Evolutionary conservation across 257 asterid species (phyloP).

Genomic region (Solanum infundibuliforme): DNA sequence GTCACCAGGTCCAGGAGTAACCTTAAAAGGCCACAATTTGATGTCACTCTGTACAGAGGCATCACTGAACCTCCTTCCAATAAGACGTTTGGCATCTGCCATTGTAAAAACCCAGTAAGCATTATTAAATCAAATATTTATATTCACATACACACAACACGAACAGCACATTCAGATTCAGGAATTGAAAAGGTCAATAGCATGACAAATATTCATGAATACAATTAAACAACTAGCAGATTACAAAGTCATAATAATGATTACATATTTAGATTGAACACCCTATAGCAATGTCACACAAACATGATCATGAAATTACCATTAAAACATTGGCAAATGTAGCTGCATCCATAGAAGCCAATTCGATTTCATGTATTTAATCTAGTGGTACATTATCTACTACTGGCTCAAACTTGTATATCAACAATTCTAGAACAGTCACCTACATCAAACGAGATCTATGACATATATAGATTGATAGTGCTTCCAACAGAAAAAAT

Average conservation of each 20-base stretch:
- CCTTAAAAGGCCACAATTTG: slow-evolving; percentile 13
- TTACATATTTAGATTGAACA: neutral
- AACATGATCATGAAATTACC: neutral
- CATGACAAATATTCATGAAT: neutral
- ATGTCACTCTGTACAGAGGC: slow-evolving; percentile 10
- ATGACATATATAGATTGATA: neutral
- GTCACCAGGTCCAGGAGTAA: neutral
- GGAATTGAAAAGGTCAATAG: neutral
- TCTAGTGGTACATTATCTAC: neutral
- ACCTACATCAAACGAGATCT: neutral
- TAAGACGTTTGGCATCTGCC: slow-evolving; percentile 14
- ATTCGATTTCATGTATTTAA: neutral
- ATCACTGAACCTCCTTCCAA: slow-evolving; percentile 10
- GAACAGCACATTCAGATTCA: neutral
- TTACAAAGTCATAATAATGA: neutral
- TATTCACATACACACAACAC: neutral
- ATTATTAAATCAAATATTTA: neutral
- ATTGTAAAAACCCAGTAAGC: neutral
- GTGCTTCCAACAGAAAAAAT: neutral
- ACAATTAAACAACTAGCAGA: neutral
- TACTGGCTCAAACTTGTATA: neutral
- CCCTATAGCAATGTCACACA: neutral
- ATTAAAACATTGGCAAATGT: too few relatives aligned
- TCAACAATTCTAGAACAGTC: neutral
- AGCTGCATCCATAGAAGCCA: neutral